phyloP scores from a whole-genome alignment of 331 rosid species.

The Spiraea crenata region DNA sequence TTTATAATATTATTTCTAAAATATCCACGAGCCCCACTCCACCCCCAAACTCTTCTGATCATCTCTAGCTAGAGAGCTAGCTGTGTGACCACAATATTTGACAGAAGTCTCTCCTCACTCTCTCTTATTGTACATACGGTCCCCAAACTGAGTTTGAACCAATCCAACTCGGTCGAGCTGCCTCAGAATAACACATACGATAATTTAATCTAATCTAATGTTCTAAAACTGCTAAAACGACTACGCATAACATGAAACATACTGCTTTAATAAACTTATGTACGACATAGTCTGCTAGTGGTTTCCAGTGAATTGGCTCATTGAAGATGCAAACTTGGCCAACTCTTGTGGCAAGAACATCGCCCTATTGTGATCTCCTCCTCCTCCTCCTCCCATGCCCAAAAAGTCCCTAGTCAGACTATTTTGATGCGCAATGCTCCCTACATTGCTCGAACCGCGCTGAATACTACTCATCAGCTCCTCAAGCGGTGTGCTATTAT shows the following conservation, averaged over 20 bases:
- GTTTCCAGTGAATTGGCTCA: slow-evolving; percentile 61
- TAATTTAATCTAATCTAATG: too few relatives aligned
- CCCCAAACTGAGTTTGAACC: slow-evolving; percentile 7
- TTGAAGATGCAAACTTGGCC: slow-evolving; percentile 52
- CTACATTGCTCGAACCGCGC: slow-evolving; percentile 19
- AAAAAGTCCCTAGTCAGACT: slow-evolving; percentile 72
- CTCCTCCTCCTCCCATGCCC: slow-evolving; percentile 52
- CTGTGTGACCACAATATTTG: neutral
- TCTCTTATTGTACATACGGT: neutral
- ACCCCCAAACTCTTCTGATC: neutral
- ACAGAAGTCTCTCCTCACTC: neutral
- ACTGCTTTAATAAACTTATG: too few relatives aligned
- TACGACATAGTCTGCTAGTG: slow-evolving; percentile 20
- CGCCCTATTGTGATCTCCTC: slow-evolving; percentile 21
- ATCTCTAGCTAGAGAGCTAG: neutral
- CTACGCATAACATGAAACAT: too few relatives aligned
- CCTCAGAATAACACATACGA: neutral
- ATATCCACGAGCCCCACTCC: too few relatives aligned
- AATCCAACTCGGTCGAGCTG: slow-evolving; percentile 5
- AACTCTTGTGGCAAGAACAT: slow-evolving; percentile 56
- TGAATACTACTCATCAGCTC: slow-evolving; percentile 30
- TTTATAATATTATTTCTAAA: too few relatives aligned
- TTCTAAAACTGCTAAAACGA: too few relatives aligned
- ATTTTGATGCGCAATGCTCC: slow-evolving; percentile 21
- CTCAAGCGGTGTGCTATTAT: slow-evolving; percentile 23